Evolutionary conservation across 139 green algal genomes (phyloP).

Genomic region (Haematococcus lacustris): DNA sequence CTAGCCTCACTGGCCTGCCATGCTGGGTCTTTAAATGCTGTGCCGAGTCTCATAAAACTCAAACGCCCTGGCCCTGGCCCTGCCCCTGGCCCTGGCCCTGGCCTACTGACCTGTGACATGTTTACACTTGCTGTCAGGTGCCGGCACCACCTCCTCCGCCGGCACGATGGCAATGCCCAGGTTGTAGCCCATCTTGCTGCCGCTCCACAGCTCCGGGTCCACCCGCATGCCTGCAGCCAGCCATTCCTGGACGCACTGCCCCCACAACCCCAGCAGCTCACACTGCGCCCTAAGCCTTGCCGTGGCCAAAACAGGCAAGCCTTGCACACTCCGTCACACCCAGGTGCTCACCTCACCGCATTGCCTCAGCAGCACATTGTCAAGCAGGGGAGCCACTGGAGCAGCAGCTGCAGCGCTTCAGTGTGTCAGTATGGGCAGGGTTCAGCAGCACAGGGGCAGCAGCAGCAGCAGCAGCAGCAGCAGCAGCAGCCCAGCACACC

Average conservation of each 20-base stretch:
- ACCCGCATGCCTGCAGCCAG: slow-evolving; percentile 71
- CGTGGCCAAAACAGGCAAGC: background rate
- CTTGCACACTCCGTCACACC: background rate
- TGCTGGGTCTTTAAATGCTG: too few relatives aligned
- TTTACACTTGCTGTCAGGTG: slow-evolving; percentile 13
- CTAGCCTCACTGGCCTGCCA: background rate
- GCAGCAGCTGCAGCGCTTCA: background rate
- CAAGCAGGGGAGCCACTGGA: background rate
- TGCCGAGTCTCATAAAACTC: background rate
- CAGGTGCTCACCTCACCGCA: too few relatives aligned
- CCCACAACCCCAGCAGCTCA: too few relatives aligned
- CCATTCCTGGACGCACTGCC: too few relatives aligned
- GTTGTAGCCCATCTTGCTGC: slow-evolving; percentile 75
- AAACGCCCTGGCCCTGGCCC: too few relatives aligned
- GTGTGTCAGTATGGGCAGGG: background rate
- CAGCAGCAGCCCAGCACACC: background rate
- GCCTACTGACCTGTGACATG: slow-evolving; percentile 15
- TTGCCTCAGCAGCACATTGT: background rate
- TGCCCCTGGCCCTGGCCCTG: background rate
- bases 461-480: background rate
- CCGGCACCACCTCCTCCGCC: slow-evolving; percentile 25
- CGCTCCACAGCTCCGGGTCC: slow-evolving; percentile 63
- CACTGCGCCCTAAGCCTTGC: too few relatives aligned
- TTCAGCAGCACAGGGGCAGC: background rate
- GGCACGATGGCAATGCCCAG: slow-evolving; percentile 35